phyloP scores from a whole-genome alignment of 495 filamentous ascomycete species.

The Trichoderma reesei region DNA sequence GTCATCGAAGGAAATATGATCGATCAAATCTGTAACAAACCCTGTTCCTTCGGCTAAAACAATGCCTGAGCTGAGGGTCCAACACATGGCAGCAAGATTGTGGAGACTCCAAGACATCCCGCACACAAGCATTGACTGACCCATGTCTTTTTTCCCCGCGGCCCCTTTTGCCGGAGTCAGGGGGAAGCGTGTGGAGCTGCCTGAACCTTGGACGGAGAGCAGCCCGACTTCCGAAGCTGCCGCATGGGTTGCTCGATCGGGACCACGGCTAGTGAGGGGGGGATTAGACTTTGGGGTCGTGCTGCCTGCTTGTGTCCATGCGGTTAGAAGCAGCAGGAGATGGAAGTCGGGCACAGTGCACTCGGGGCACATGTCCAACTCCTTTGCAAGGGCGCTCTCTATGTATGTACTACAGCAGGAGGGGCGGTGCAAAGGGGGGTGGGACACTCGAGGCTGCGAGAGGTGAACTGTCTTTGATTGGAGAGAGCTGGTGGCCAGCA shows the following conservation, averaged over 20 bases:
- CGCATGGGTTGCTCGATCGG: neutral
- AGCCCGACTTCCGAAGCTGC: slow-evolving; percentile 4
- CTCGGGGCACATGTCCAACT: neutral
- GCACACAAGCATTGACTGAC: neutral
- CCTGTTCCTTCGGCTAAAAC: neutral
- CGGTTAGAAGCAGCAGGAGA: neutral
- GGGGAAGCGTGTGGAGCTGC: neutral
- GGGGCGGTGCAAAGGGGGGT: neutral
- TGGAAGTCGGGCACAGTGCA: neutral
- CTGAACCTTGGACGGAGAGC: neutral
- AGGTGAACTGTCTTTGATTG: neutral
- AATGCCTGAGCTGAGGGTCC: neutral
- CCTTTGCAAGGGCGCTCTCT: neutral
- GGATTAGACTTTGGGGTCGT: neutral
- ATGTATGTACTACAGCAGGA: neutral
- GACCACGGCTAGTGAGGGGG: neutral
- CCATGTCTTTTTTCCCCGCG: neutral
- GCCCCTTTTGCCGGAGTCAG: neutral
- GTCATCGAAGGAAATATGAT: neutral
- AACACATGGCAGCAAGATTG: neutral
- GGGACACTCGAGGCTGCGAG: neutral
- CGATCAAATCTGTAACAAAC: neutral
- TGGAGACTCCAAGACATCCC: neutral
- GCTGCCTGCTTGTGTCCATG: neutral
- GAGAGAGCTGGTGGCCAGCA: neutral